Evolutionary conservation across 2,329 filamentous ascomycete species (phyloP), one percentile per base, ranked within the genome.

Genomic region (Chrysoporthe cubensis): DNA sequence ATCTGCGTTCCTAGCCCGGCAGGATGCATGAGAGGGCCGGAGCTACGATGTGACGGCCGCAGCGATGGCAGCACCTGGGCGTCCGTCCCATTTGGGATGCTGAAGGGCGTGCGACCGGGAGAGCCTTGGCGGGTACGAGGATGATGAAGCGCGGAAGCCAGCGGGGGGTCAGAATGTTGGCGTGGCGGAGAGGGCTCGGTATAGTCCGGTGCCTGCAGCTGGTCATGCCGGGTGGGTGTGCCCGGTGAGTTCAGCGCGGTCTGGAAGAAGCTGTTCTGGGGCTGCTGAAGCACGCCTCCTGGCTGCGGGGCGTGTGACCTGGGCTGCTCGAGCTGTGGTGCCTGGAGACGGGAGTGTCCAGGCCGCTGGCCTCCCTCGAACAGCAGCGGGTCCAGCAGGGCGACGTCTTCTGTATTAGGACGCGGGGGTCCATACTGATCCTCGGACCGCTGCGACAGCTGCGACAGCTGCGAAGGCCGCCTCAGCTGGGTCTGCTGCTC

Each of bases 191-290:
- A 52, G 59, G 62, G 54, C 40, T 70, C 68, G 50, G 59, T 40
- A 37, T 68, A 67, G 32, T 67, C 66, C 18, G 60, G 60, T 3
- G 18, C 54, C 2, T 65, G 65, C 14, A 58, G 40, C 8, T 57
- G 59, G 0, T 61, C 63, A 7, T 65, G 66, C 32, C 46, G 54
- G 14, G 62, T 62, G 26, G 66, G 63, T 16, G 63, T 65, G 59
- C 62, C 58, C n/a, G 69, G 69, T 7, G 69, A 66, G 14, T 70
- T 70, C 13, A 70, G 64, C 2, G 69, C 69, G 7, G 69, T 70
- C 50, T 66, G 69, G 21, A 70, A 70, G 64, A 70, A 70, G 43
- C 61, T 70, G 37, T 67, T 65, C 48, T 68, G 66, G 40, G 66
- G 61, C n/a, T 67, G 66, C 7, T 67, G 66, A n/a, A 67, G 61